phyloP scores from a whole-genome alignment of 306 rosid genomes.

The Vigna nakashimae region DNA sequence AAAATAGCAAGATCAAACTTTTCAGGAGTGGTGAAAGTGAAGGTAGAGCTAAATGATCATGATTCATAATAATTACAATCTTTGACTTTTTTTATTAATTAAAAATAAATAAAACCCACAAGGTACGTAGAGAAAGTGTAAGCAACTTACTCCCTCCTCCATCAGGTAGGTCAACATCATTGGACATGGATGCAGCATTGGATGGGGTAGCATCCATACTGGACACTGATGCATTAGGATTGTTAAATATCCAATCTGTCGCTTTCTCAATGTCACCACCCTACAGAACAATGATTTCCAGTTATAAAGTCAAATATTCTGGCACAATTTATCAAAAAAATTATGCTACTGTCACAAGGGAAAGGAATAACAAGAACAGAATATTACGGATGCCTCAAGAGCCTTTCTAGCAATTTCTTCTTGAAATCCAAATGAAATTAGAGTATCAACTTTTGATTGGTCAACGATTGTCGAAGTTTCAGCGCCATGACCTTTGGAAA shows the following conservation, averaged over 20 bases:
- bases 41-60: not conserved
- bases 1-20: not conserved
- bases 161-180: slow-evolving; percentile 67
- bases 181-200: slow-evolving; percentile 43
- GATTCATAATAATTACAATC: not conserved
- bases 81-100: not conserved
- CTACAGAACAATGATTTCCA: slow-evolving; percentile 51
- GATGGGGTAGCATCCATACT: slow-evolving; percentile 75
- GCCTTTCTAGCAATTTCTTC: slow-evolving; percentile 88
- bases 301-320: slow-evolving; percentile 13
- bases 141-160: slow-evolving; percentile 95
- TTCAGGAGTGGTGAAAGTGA: not conserved
- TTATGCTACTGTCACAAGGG: not conserved
- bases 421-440: slow-evolving; percentile 91
- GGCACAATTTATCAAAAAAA: not conserved
- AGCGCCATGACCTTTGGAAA: slow-evolving; percentile 56
- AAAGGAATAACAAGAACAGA: not conserved
- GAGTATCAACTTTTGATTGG: slow-evolving; percentile 78
- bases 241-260: slow-evolving; percentile 96
- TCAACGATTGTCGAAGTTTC: slow-evolving; percentile 49
- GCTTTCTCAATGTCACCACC: slow-evolving; percentile 97
- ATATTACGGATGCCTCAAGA: slow-evolving; percentile 78
- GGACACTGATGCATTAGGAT: slow-evolving; percentile 75
- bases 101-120: not conserved
- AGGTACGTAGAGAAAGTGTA: slow-evolving; percentile 11